Evolutionary conservation across 768 basidiomycete genomes (phyloP).

Genomic region (Amanita polypyramis): DNA sequence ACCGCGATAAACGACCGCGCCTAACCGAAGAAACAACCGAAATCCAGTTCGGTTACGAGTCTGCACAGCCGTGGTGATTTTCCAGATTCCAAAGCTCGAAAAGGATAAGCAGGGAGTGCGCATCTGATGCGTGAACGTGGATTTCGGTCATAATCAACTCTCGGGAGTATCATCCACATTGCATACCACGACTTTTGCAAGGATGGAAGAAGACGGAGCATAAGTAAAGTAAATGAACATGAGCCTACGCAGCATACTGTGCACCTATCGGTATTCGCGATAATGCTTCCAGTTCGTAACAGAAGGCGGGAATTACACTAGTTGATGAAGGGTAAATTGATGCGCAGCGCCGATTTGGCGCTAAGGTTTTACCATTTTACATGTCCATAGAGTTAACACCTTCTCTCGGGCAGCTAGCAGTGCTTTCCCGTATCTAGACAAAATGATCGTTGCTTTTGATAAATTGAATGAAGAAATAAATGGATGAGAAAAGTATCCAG

Average conservation of each 20-base stretch:
- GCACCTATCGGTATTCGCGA: conserved; percentile 1
- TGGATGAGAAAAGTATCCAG: background rate
- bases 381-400: background rate
- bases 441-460: background rate
- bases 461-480: background rate
- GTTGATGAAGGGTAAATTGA: background rate
- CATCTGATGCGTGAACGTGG: background rate
- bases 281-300: background rate
- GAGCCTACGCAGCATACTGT: conserved; percentile 1
- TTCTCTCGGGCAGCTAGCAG: background rate
- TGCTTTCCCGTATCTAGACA: background rate
- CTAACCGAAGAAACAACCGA: conserved; percentile 1
- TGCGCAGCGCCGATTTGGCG: background rate
- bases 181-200: background rate
- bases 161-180: background rate
- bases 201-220: background rate
- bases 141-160: background rate
- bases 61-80: background rate
- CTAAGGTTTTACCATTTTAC: conserved; percentile 3
- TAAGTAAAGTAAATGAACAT: background rate
- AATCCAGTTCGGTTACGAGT: background rate
- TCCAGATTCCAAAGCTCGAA: background rate
- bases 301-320: conserved; percentile 4
- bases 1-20: background rate
- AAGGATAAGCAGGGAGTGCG: background rate